phyloP scores from a whole-genome alignment of 495 filamentous ascomycete species.

The Hypoxylon perforatum region DNA sequence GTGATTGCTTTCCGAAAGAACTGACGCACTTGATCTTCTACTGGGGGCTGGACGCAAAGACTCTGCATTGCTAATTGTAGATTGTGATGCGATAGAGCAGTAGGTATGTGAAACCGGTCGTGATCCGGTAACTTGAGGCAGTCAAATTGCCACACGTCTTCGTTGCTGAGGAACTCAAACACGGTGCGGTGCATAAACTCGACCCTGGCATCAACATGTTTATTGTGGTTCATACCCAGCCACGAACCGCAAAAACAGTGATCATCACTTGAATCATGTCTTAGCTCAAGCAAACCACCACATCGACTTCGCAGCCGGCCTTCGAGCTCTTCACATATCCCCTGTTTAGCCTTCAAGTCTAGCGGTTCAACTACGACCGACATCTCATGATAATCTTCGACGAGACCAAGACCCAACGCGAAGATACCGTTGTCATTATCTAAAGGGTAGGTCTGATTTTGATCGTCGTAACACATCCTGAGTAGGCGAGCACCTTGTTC shows the following conservation, averaged over 20 bases:
- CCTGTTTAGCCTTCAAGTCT: neutral
- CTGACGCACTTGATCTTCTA: too few species aligned
- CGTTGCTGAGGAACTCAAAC: constrained; percentile 14
- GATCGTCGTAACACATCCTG: constrained; percentile 14
- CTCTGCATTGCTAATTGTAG: too few species aligned
- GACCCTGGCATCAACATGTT: constrained; percentile 8
- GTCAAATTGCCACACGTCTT: constrained; percentile 23
- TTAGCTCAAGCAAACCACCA: constrained; percentile 32
- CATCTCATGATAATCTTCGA: neutral
- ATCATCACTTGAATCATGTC: too few species aligned
- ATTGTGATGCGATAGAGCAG: too few species aligned
- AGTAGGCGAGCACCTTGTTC: constrained; percentile 19
- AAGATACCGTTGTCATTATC: neutral
- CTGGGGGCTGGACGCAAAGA: too few species aligned
- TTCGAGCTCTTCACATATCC: constrained; percentile 25
- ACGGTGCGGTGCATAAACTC: constrained; percentile 43
- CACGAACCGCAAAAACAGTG: neutral
- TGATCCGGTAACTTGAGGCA: too few species aligned
- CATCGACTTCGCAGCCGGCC: constrained; percentile 36
- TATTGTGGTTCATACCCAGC: constrained; percentile 1
- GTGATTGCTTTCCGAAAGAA: too few species aligned
- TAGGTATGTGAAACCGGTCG: too few species aligned
- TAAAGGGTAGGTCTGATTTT: constrained; percentile 2
- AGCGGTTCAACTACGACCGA: too few species aligned
- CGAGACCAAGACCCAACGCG: neutral